Conservation (phyloP, 129 eudicot genomes). For the Ambrosia artemisiifolia region DNA sequence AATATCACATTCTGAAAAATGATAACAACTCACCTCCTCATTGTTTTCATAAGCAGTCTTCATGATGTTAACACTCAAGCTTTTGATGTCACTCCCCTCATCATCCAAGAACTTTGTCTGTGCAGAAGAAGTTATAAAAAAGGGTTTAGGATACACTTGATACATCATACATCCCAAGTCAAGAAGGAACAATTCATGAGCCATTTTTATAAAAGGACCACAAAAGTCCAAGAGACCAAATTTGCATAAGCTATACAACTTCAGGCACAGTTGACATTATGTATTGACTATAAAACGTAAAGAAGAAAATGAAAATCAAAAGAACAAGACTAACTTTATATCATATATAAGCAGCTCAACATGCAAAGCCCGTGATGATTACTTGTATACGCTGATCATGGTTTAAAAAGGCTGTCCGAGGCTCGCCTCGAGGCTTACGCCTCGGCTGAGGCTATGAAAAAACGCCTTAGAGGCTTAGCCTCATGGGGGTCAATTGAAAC, state of each 20-base stretch:
- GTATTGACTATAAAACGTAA: neutral
- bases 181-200: constrained; percentile 9
- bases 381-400: too few species aligned
- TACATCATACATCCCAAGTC: constrained; percentile 5
- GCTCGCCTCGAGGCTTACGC: too few species aligned
- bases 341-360: constrained; percentile 6
- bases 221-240: neutral
- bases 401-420: too few species aligned
- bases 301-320: neutral
- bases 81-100: constrained; percentile 40
- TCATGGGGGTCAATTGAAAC: too few species aligned
- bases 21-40: constrained; percentile 40
- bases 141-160: neutral
- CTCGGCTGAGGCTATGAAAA: too few species aligned
- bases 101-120: constrained; percentile 48
- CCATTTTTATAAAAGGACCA: neutral
- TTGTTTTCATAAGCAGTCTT: constrained; percentile 33
- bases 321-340: neutral
- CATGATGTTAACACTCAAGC: constrained; percentile 49
- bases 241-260: neutral
- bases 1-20: neutral
- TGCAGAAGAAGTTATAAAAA: neutral
- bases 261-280: neutral
- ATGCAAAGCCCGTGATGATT: neutral
- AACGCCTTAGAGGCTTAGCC: too few species aligned